Base-by-base conservation (phyloP, 139 green algal species). In the Chlamydomonas sp. region DNA sequence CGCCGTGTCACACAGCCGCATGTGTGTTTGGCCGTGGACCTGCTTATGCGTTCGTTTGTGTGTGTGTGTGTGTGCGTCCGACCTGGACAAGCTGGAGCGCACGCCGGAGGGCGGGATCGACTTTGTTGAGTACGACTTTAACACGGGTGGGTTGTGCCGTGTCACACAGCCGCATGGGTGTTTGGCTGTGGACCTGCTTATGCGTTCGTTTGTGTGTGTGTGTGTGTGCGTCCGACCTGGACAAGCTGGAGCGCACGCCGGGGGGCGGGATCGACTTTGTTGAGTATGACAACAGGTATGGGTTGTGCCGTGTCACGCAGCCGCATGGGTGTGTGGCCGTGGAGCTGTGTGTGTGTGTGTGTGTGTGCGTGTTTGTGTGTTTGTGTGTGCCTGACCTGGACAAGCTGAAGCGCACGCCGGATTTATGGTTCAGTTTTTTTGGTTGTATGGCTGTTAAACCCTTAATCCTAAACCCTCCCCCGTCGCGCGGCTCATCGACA, bases 341-440 rank as follows among this genome's bases (percentile, higher is more conserved):
- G 67, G 97, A 97, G 79, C 81, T 75, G 36, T 39, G 93, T 30
- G 90, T 75, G 76, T 34, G 74, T n/a, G 68, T 80, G 31, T n/a
- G n/a, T n/a, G n/a, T n/a, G n/a, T n/a, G n/a, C n/a, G n/a, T n/a
- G n/a, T n/a, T n/a, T n/a, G n/a, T n/a, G n/a, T n/a, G n/a, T n/a
- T n/a, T n/a, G n/a, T n/a, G n/a, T n/a, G n/a, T n/a, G n/a, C n/a
- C n/a, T n/a, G 73, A 83, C 70, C 69, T 79, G 43, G 3, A 70
- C 43, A 10, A 58, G 20, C n/a, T n/a, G n/a, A n/a, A n/a, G n/a
- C n/a, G n/a, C n/a, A n/a, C n/a, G n/a, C n/a, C n/a, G n/a, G n/a
- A n/a, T n/a, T n/a, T n/a, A n/a, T n/a, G n/a, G n/a, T n/a, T n/a
- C n/a, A n/a, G n/a, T n/a, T n/a, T n/a, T n/a, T n/a, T n/a, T n/a